Evolutionary conservation across 768 basidiomycete genomes (phyloP).

Genomic region (Naematelia encephala): DNA sequence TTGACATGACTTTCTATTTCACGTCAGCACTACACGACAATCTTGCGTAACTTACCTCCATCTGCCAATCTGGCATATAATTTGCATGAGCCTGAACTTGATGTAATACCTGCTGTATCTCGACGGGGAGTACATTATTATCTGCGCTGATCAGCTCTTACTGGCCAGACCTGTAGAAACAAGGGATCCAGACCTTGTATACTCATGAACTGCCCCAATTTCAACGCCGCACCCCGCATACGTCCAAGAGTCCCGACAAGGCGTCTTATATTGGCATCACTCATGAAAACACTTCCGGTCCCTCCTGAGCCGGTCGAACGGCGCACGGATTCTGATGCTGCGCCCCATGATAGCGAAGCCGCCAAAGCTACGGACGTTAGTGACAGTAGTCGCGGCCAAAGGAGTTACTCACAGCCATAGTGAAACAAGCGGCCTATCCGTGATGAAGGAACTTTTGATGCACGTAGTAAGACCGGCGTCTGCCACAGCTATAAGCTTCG

Average conservation of each 20-base stretch:
- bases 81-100: slow-evolving; percentile 92
- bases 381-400: not conserved
- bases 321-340: slow-evolving; percentile 78
- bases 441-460: slow-evolving; percentile 88
- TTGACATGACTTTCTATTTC: slow-evolving; percentile 65
- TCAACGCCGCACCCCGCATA: slow-evolving; percentile 95
- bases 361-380: slow-evolving; percentile 68
- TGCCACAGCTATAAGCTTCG: slow-evolving; percentile 9
- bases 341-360: slow-evolving; percentile 81
- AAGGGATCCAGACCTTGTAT: slow-evolving; percentile 67
- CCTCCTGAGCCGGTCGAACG: slow-evolving; percentile 55
- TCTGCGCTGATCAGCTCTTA: slow-evolving; percentile 56
- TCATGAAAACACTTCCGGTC: slow-evolving; percentile 67
- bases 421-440: slow-evolving; percentile 85
- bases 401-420: slow-evolving; percentile 68
- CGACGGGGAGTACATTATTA: slow-evolving; percentile 78
- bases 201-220: slow-evolving; percentile 94
- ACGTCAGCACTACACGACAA: not conserved
- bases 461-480: slow-evolving; percentile 48
- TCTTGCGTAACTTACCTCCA: slow-evolving; percentile 63
- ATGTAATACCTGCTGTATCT: slow-evolving; percentile 81
- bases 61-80: slow-evolving; percentile 98
- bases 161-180: not conserved
- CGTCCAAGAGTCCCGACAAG: slow-evolving; percentile 87
- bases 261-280: slow-evolving; percentile 82